Evolutionary conservation across 805 yeast genomes (phyloP), one percentile per base, ranked within the genome.

Genomic region (Scheffersomyces spartinae): DNA sequence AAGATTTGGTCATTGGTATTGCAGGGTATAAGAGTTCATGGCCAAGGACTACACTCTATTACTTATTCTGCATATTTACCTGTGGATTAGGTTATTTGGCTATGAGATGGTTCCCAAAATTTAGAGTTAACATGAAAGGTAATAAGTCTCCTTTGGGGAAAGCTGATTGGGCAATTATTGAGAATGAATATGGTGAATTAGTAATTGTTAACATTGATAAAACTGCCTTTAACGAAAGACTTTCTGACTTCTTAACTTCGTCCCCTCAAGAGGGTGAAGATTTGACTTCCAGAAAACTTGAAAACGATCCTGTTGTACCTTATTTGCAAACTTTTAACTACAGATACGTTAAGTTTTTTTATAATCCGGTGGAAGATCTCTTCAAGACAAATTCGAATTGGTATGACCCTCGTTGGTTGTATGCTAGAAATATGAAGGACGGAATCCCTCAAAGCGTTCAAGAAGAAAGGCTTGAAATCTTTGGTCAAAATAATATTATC

Each of bases 91-190:
- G 74, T 2, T 88, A 75, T 39, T 52, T 91, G 21, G 30, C 80
- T 1, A 50, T 84, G 33, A 61, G 95, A 36, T 91, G 99, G 99
- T 45, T 83, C 23, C 97, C 97, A 0, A 61, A 74, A 23, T 73
- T 72, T 45, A 62, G 81, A 34, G 70, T 91, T 26, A 62, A 62
- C 28, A 51, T 82, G 34, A 64, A 68, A 60, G 95, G 94, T 5
- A 51, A 53, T 11, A 59, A 62, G 15, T 62, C 69, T 4, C 78
- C 93, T 0, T 56, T 91, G 33, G 95, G 84, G 1, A 66, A 68
- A 33, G 78, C 95, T 17, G 94, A 85, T 41, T 83, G 95, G 91
- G 79, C 86, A 9, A 94, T 85, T 10, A 65, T 91, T 13, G 99
- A 91, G 52, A 93, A 84, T 38, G 96, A 86, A 47, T 78, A 72